Percentiles rank a stretch among this genome's conserved stretches.
Conservation (phyloP, 2,329 filamentous ascomycete species). For the Colletotrichum cuscutae region DNA sequence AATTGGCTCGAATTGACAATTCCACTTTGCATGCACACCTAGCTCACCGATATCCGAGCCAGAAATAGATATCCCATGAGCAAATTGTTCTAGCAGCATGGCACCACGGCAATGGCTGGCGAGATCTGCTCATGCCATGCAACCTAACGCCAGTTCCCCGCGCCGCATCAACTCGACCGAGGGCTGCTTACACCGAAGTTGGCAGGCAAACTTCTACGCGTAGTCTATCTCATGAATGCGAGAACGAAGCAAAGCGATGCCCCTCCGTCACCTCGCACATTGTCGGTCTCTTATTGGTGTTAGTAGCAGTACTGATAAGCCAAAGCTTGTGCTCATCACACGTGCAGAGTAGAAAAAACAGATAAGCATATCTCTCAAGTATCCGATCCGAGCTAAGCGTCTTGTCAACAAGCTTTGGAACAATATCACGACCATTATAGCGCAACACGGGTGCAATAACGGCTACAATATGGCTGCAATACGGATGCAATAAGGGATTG, state of each 20-base stretch:
- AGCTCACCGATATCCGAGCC: not conserved
- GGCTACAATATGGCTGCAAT: constrained; percentile 5
- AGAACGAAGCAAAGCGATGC: not conserved
- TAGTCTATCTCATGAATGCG: not conserved
- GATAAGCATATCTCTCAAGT: constrained; percentile 6
- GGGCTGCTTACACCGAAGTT: constrained; percentile 1
- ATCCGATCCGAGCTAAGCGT: constrained; percentile 11
- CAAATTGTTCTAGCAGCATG: not conserved
- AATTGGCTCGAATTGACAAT: not conserved
- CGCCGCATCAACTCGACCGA: not conserved
- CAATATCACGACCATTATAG: not conserved
- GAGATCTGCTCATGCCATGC: constrained; percentile 18
- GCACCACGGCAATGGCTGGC: not conserved
- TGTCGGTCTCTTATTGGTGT: not conserved
- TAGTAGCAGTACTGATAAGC: not conserved
- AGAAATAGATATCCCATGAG: constrained; percentile 16
- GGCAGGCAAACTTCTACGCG: not conserved
- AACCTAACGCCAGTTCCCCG: not conserved
- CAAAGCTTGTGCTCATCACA: not conserved
- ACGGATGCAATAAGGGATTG: constrained; percentile 2
- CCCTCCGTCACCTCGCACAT: not conserved
- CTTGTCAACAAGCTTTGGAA: not conserved
- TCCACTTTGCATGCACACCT: not conserved
- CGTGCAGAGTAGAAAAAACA: not conserved
- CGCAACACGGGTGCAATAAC: constrained; percentile 1